Evolutionary conservation across 2,329 filamentous ascomycete genomes (phyloP).

Genomic region (Botrytis deweyae): DNA sequence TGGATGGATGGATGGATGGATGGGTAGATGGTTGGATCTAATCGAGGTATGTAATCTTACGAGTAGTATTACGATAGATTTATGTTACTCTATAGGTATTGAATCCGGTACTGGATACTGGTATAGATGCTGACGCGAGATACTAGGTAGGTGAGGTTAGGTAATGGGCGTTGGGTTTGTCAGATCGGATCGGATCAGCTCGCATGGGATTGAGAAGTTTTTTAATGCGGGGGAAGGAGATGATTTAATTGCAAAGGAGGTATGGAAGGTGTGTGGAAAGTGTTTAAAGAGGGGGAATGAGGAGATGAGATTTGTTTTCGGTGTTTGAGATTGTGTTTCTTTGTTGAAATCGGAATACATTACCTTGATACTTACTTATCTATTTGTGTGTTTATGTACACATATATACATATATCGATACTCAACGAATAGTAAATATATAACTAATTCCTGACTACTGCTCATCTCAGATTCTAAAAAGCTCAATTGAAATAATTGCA

Average conservation of each 20-base stretch:
- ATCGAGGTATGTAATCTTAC: no score
- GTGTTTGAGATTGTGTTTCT: background rate
- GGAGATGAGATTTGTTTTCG: background rate
- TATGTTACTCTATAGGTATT: background rate
- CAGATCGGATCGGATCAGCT: background rate
- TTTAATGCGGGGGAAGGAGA: background rate
- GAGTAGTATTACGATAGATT: background rate
- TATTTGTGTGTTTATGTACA: background rate
- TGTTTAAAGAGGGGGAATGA: conserved; percentile 8
- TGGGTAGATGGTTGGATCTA: no score
- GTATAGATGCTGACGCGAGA: background rate
- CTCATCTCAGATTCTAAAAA: background rate
- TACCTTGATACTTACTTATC: no score
- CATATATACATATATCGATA: background rate
- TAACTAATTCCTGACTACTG: background rate
- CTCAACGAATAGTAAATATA: background rate
- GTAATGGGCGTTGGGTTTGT: background rate
- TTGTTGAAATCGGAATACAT: background rate
- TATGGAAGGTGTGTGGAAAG: background rate
- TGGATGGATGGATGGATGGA: no score
- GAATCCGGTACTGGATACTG: background rate
- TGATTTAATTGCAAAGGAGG: no score
- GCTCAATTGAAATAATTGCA: background rate
- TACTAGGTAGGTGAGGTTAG: no score
- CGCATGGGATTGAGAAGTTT: background rate